Evolutionary conservation across 306 rosid species (phyloP).

Genomic region (Quercus cerris): DNA sequence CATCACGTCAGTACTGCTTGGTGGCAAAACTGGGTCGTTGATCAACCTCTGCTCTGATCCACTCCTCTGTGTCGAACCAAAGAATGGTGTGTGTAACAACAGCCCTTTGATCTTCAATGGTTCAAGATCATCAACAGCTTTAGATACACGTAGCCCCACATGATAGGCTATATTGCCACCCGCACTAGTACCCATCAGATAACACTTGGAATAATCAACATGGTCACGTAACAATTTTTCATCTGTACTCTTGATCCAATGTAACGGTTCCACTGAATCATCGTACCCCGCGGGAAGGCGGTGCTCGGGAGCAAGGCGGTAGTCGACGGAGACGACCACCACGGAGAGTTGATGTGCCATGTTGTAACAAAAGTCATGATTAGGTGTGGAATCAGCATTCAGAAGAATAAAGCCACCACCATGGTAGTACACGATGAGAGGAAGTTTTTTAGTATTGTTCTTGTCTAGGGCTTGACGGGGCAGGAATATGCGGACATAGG

Average conservation of each 20-base stretch:
- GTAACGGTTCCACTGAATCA: slow-evolving; percentile 36
- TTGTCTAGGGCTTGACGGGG: slow-evolving; percentile 28
- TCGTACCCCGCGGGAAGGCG: slow-evolving; percentile 43
- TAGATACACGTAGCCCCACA: slow-evolving; percentile 16
- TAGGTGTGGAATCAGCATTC: slow-evolving; percentile 23
- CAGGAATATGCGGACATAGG: slow-evolving; percentile 39
- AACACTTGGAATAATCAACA: slow-evolving; percentile 25
- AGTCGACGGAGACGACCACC: slow-evolving; percentile 27
- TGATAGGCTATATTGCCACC: slow-evolving; percentile 43
- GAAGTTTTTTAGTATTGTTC: slow-evolving; percentile 3
- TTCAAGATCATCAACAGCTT: not conserved
- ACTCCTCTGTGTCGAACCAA: slow-evolving; percentile 45
- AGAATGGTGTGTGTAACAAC: slow-evolving; percentile 39
- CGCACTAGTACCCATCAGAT: slow-evolving; percentile 34
- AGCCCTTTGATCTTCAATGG: slow-evolving; percentile 37
- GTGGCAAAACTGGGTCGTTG: slow-evolving; percentile 12
- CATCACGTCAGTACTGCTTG: slow-evolving; percentile 16
- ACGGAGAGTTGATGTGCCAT: not conserved
- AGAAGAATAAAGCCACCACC: slow-evolving; percentile 45
- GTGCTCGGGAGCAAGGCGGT: slow-evolving; percentile 31
- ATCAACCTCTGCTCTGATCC: slow-evolving; percentile 7
- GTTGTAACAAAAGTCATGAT: slow-evolving; percentile 33
- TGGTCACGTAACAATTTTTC: slow-evolving; percentile 25
- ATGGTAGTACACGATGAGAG: slow-evolving; percentile 36
- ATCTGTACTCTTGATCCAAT: slow-evolving; percentile 17